Evolutionary conservation across 257 asterid genomes (phyloP).

Genomic region (Przewalskia tangutica): DNA sequence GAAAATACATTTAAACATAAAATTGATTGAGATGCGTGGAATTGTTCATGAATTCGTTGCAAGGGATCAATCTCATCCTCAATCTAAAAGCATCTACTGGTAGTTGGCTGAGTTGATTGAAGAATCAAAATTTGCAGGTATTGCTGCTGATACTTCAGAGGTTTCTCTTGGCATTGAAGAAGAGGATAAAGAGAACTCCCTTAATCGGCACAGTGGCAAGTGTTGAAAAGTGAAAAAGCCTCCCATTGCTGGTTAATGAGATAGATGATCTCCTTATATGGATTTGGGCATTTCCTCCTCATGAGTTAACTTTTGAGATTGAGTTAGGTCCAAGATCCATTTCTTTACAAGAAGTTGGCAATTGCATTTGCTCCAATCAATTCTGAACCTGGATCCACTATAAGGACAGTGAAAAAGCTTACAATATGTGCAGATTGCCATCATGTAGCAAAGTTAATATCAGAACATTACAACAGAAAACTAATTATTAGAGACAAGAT

Average conservation of each 20-base stretch:
- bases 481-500: slow-evolving; percentile 17
- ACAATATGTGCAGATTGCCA: slow-evolving; percentile 16
- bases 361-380: slow-evolving; percentile 9
- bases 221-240: no score
- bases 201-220: slow-evolving; percentile 1
- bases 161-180: slow-evolving; percentile 17
- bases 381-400: slow-evolving; percentile 4
- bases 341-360: slow-evolving; percentile 5
- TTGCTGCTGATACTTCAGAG: slow-evolving; percentile 21
- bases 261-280: no score
- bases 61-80: slow-evolving; percentile 21
- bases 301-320: no score
- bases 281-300: no score
- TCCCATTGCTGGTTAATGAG: no score
- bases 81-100: slow-evolving; percentile 5
- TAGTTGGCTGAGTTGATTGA: slow-evolving; percentile 10
- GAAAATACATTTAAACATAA: no score
- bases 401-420: slow-evolving; percentile 19
- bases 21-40: slow-evolving; percentile 22
- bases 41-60: slow-evolving; percentile 23
- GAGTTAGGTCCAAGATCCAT: no score
- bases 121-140: slow-evolving; percentile 13
- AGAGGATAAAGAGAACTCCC: slow-evolving; percentile 15
- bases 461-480: slow-evolving; percentile 3
- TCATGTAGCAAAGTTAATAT: slow-evolving; percentile 13